These are phyloP conservation scores for Blastomyces silverae DNA, from an alignment of 2,329 filamentous ascomycete species.

Conservation along the genomic window DNA sequence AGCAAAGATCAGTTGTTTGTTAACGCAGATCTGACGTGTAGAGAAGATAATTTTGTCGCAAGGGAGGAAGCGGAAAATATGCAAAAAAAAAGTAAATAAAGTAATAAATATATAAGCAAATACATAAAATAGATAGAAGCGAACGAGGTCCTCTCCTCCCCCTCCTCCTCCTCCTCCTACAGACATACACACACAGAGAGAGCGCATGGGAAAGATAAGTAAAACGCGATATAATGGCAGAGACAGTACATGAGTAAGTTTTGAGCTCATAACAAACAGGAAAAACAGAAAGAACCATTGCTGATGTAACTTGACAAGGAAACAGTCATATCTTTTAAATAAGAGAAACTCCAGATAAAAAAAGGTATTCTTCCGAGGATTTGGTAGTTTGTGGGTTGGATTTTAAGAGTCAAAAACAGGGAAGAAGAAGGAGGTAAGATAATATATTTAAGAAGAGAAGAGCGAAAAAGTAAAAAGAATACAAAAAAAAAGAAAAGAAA, in stretches of 20 bases:
- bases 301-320: neutral
- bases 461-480: slow-evolving; percentile 2
- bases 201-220: neutral
- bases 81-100: neutral
- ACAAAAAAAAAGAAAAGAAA: neutral
- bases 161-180: too few relatives aligned
- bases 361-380: neutral
- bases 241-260: neutral
- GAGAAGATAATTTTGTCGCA: neutral
- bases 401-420: too few relatives aligned
- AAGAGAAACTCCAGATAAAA: neutral
- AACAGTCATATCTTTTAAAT: neutral
- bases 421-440: neutral
- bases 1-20: neutral
- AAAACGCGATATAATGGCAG: neutral
- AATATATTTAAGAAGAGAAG: slow-evolving; percentile 5
- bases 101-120: neutral
- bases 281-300: neutral
- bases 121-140: neutral
- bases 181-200: neutral
- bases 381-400: neutral
- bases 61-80: neutral
- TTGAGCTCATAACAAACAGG: neutral
- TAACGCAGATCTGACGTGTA: neutral
- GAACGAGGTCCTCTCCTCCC: neutral